A percentile compares a stretch with the other conserved stretches of the same genome.
These are phyloP conservation scores for Purshia tridentata DNA, from an alignment of 306 rosid genomes.

Conservation along the genomic window DNA sequence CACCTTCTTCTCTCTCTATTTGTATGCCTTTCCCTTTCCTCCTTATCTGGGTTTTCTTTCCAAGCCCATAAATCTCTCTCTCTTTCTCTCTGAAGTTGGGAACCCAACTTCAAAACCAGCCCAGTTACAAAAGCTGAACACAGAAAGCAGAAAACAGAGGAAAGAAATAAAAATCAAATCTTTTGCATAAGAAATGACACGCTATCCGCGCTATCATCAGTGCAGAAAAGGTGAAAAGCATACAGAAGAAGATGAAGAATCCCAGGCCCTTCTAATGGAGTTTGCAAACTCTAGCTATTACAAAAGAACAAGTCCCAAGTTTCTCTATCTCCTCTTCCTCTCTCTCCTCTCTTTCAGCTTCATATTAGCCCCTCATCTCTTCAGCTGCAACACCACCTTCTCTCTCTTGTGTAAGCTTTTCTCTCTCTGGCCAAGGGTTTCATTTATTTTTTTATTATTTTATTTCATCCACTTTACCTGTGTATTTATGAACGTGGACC, in stretches of 20 bases:
- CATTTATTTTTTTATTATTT: background rate
- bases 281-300: constrained; percentile 36
- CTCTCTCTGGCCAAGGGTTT: background rate
- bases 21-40: background rate
- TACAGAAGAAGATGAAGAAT: constrained; percentile 39
- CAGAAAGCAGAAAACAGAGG: background rate
- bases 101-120: background rate
- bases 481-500: constrained; percentile 11
- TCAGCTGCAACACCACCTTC: constrained; percentile 35
- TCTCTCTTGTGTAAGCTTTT: constrained; percentile 46
- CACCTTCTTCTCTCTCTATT: background rate
- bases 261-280: constrained; percentile 41
- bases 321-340: constrained; percentile 52
- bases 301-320: constrained; percentile 54
- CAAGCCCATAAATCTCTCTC: background rate
- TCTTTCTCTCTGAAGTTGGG: background rate
- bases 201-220: constrained; percentile 15
- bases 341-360: constrained; percentile 56
- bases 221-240: constrained; percentile 17
- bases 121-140: constrained; percentile 8
- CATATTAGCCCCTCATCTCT: constrained; percentile 51
- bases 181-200: constrained; percentile 9
- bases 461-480: background rate
- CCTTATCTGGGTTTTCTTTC: background rate
- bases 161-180: background rate